phyloP scores from a whole-genome alignment of 805 yeast genomes.

The Brettanomyces anomalus region DNA sequence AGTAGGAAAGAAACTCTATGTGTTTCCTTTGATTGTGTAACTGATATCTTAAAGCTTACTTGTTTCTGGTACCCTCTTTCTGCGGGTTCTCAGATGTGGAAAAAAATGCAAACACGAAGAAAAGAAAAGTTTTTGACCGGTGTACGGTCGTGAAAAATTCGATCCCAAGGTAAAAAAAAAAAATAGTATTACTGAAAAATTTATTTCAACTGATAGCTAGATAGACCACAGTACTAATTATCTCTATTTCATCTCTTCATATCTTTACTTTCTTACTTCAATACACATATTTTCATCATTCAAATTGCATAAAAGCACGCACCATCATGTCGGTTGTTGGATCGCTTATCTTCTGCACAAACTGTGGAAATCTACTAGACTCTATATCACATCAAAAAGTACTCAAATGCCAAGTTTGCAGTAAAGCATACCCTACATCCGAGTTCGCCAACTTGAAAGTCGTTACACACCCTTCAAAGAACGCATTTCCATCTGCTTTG shows the following conservation, averaged over 20 bases:
- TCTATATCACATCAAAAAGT: constrained; percentile 38
- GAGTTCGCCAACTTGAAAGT: constrained; percentile 75
- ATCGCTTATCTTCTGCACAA: constrained; percentile 84
- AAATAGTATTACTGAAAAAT: background rate
- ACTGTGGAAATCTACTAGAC: constrained; percentile 87
- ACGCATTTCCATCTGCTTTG: constrained; percentile 87
- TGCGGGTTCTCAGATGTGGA: too few relatives aligned
- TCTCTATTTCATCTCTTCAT: too few relatives aligned
- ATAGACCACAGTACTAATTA: too few relatives aligned
- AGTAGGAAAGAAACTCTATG: constrained; percentile 5
- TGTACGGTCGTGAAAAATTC: constrained; percentile 1
- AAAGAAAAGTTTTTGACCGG: too few relatives aligned
- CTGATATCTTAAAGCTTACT: too few relatives aligned
- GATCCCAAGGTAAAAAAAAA: background rate
- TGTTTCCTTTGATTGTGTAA: too few relatives aligned
- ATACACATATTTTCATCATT: background rate
- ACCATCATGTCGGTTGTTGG: constrained; percentile 87
- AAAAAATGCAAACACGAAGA: too few relatives aligned
- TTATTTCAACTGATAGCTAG: too few relatives aligned
- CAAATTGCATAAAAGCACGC: background rate
- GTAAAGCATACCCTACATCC: constrained; percentile 30
- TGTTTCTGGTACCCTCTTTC: too few relatives aligned
- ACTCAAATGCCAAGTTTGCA: constrained; percentile 26
- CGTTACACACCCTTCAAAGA: constrained; percentile 78
- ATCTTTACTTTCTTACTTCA: constrained; percentile 4